These are phyloP conservation scores for Nitzschia inconspicua DNA, from an alignment of 108 stramenopile species.

Conservation along the genomic window DNA sequence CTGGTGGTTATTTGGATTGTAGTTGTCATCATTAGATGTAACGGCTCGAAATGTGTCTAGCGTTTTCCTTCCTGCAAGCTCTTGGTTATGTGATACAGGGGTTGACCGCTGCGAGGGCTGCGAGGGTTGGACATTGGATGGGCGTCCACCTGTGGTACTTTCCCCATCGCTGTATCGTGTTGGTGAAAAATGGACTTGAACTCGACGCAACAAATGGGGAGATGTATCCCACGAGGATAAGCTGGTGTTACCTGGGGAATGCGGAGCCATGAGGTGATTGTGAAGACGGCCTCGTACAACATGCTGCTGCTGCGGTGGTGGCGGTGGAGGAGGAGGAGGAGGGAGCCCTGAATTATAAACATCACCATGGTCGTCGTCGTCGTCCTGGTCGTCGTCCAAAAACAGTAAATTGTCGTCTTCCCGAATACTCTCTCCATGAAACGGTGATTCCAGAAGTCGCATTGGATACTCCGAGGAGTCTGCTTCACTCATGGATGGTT, in stretches of 20 bases:
- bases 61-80: neutral
- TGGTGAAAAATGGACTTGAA: slow-evolving; percentile 26
- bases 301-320: neutral
- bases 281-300: neutral
- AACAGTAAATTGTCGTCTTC: slow-evolving; percentile 7
- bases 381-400: neutral
- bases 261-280: slow-evolving; percentile 1
- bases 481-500: slow-evolving; percentile 38
- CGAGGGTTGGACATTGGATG: neutral
- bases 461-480: slow-evolving; percentile 22
- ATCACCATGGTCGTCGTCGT: neutral
- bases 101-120: neutral
- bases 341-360: neutral
- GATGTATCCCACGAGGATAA: slow-evolving; percentile 43
- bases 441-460: slow-evolving; percentile 4
- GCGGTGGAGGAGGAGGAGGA: neutral
- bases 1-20: too few relatives aligned
- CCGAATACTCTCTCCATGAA: slow-evolving; percentile 6
- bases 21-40: neutral
- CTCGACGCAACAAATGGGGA: slow-evolving; percentile 12
- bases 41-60: neutral
- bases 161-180: neutral
- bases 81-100: too few relatives aligned
- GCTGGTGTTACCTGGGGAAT: slow-evolving; percentile 47
- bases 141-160: neutral